Percentiles rank a stretch among this genome's conserved stretches.
phyloP scores from a whole-genome alignment of 306 rosid species.

The Rosa persica region DNA sequence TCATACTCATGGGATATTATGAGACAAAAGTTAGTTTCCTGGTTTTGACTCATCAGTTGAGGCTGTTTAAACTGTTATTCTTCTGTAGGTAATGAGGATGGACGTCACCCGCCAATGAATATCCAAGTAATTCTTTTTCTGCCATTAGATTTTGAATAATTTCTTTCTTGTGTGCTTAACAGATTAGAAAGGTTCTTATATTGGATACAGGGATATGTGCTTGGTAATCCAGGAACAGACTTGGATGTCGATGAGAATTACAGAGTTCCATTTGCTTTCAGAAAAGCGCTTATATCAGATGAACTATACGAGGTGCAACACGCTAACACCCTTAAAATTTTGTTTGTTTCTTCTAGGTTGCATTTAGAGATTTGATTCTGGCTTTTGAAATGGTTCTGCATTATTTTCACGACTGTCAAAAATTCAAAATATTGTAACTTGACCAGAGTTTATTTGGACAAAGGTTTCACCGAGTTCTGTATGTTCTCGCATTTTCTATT shows the following conservation, averaged over 20 bases:
- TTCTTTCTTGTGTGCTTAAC: not conserved
- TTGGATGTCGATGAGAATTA: not conserved
- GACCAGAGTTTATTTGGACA: not conserved
- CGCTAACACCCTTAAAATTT: not conserved
- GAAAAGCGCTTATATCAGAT: constrained; percentile 19
- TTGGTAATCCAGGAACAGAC: constrained; percentile 26
- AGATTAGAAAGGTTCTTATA: not conserved
- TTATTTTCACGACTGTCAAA: too few species aligned
- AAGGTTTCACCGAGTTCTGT: not conserved
- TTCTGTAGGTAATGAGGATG: constrained; percentile 13
- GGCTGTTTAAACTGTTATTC: not conserved
- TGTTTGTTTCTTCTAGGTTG: not conserved
- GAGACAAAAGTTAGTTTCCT: not conserved
- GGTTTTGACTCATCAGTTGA: not conserved
- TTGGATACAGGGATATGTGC: constrained; percentile 22
- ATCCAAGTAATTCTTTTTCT: not conserved
- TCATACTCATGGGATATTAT: not conserved
- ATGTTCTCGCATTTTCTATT: not conserved
- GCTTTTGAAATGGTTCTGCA: not conserved
- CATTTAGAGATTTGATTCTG: not conserved
- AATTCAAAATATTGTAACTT: too few species aligned
- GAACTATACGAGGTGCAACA: constrained; percentile 17
- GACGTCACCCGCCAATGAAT: constrained; percentile 2
- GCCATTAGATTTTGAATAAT: not conserved
- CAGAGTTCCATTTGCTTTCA: constrained; percentile 18